phyloP scores from a whole-genome alignment of 2,329 filamentous ascomycete species.

The Chaetomium strumarium region DNA sequence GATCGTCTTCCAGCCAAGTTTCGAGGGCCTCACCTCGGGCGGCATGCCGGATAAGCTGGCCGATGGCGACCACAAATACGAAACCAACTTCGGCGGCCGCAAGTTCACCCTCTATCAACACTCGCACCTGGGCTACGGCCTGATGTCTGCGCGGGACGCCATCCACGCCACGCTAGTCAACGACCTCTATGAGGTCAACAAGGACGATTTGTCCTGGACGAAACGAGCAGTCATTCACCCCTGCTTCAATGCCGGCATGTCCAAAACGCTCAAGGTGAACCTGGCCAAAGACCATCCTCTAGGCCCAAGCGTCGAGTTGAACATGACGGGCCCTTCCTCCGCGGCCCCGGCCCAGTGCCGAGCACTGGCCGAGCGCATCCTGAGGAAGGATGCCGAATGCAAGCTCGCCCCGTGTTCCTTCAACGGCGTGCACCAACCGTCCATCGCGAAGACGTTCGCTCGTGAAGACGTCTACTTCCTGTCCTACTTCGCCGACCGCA shows the following conservation, averaged over 20 bases:
- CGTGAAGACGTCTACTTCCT: conserved; percentile 93
- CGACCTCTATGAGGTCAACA: conserved; percentile 60
- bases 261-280: conserved; percentile 65
- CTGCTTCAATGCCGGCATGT: conserved; percentile 78
- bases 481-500: conserved; percentile 97
- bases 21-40: conserved; percentile 63
- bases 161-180: conserved; percentile 73
- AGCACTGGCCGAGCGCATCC: conserved; percentile 79
- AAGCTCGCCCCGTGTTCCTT: conserved; percentile 90
- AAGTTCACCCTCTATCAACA: conserved; percentile 95
- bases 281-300: conserved; percentile 62
- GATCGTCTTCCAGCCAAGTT: conserved; percentile 96
- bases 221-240: conserved; percentile 70
- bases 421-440: conserved; percentile 93
- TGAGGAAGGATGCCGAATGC: conserved; percentile 81
- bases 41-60: conserved; percentile 81
- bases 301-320: conserved; percentile 61
- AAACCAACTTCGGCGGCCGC: conserved; percentile 81
- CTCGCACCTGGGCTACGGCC: conserved; percentile 91
- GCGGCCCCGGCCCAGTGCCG: conserved; percentile 82
- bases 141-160: conserved; percentile 89
- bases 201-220: conserved; percentile 56
- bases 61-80: conserved; percentile 93
- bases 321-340: conserved; percentile 77
- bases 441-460: conserved; percentile 84